These are phyloP conservation scores for Vicia faba DNA, from an alignment of 306 rosid species.

Conservation along the genomic window DNA sequence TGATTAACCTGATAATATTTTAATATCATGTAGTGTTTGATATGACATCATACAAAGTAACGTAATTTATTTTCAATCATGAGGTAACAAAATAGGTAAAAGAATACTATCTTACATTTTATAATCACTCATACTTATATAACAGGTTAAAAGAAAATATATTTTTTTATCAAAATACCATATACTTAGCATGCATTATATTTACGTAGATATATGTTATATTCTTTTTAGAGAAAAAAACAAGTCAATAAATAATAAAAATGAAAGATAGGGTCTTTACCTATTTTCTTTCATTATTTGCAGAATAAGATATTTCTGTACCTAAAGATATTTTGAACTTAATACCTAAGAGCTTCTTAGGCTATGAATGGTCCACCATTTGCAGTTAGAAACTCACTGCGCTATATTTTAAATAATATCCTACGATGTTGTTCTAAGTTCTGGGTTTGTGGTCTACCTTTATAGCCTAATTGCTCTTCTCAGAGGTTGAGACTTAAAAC, in stretches of 20 bases:
- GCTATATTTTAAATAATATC: not conserved
- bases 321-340: not conserved
- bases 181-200: not conserved
- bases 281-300: not conserved
- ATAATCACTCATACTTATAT: not conserved
- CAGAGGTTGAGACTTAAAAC: not conserved
- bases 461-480: constrained; percentile 5
- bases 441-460: not conserved
- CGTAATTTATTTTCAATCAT: too few relatives aligned
- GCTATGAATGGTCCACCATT: not conserved
- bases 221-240: not conserved
- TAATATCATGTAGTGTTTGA: not conserved
- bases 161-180: not conserved
- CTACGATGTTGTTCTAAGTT: constrained; percentile 12
- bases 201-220: not conserved
- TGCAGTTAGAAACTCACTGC: not conserved
- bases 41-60: not conserved
- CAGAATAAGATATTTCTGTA: not conserved
- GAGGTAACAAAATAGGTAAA: not conserved
- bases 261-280: not conserved
- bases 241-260: not conserved
- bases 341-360: not conserved
- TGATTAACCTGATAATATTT: not conserved
- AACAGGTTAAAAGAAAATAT: not conserved
- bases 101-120: not conserved